These are phyloP conservation scores for Sarocladium brachiariae DNA, from an alignment of 2,329 filamentous ascomycete species.

Conservation along the genomic window DNA sequence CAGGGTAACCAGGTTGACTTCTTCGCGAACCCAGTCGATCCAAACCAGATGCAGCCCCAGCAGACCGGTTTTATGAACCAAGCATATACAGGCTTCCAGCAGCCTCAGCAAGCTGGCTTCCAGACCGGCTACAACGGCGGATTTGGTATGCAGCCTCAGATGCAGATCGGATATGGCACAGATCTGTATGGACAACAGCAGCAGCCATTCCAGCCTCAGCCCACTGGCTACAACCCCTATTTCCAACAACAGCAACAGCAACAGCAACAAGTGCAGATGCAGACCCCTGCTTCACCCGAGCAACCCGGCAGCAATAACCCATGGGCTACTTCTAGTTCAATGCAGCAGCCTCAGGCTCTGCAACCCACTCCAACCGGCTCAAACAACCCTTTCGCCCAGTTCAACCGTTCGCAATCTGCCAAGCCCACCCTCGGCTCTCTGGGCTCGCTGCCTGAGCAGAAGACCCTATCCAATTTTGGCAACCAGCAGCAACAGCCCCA, in stretches of 20 bases:
- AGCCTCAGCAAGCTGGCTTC: constrained; percentile 43
- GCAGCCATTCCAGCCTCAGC: constrained; percentile 40
- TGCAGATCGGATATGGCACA: constrained; percentile 60
- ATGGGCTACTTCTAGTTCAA: constrained; percentile 61
- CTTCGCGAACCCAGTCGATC: constrained; percentile 87
- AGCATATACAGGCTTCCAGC: constrained; percentile 47
- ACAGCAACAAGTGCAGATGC: constrained; percentile 23
- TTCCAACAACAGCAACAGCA: constrained; percentile 32
- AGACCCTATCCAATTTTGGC: constrained; percentile 58
- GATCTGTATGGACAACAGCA: constrained; percentile 59
- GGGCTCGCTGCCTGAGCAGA: constrained; percentile 73
- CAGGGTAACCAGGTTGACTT: constrained; percentile 95
- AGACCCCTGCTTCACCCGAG: constrained; percentile 36
- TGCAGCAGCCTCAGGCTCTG: constrained; percentile 52
- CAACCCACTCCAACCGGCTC: constrained; percentile 86
- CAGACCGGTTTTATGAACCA: constrained; percentile 64
- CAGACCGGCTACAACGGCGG: constrained; percentile 57
- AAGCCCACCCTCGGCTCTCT: constrained; percentile 61
- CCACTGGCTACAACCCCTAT: constrained; percentile 50
- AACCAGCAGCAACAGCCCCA: constrained; percentile 43
- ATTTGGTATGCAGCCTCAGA: constrained; percentile 46
- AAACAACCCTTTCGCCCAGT: constrained; percentile 94
- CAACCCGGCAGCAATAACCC: constrained; percentile 90
- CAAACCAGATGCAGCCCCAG: constrained; percentile 65
- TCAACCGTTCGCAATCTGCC: constrained; percentile 50